Conservation (phyloP, 306 rosid genomes). For the Carpinus fangiana region DNA sequence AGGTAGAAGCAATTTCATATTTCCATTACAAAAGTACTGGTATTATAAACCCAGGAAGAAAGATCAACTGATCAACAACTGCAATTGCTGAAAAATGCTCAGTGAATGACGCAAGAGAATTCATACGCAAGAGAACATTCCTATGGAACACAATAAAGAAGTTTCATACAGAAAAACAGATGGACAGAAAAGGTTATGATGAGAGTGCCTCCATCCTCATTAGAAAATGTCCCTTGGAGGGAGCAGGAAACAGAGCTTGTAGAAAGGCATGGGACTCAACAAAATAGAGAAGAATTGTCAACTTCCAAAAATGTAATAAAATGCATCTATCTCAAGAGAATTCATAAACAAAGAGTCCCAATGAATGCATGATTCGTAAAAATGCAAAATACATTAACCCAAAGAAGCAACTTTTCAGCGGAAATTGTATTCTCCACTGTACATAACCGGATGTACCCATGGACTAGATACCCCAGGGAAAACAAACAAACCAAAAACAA, state of each 20-base stretch:
- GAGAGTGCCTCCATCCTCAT: background rate
- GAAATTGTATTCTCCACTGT: constrained; percentile 16
- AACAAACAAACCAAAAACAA: background rate
- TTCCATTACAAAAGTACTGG: background rate
- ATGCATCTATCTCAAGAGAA: background rate
- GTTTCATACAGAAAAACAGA: no score
- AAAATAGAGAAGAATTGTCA: no score
- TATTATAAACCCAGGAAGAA: background rate
- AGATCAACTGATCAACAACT: background rate
- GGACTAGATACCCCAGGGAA: background rate
- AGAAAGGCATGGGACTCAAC: background rate
- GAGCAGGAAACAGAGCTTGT: background rate
- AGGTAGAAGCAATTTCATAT: background rate
- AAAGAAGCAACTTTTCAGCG: constrained; percentile 13
- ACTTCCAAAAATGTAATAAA: background rate
- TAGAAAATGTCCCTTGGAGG: background rate
- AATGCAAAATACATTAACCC: constrained; percentile 19
- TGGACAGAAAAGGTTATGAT: background rate
- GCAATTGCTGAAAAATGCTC: background rate
- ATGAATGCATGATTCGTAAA: background rate
- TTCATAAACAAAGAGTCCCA: background rate
- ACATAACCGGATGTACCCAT: background rate
- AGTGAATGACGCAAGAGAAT: background rate
- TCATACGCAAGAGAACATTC: no score
- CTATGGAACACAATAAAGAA: no score